These are phyloP conservation scores for Talaromyces wortmannii DNA, from an alignment of 495 filamentous ascomycete species.

Conservation along the genomic window DNA sequence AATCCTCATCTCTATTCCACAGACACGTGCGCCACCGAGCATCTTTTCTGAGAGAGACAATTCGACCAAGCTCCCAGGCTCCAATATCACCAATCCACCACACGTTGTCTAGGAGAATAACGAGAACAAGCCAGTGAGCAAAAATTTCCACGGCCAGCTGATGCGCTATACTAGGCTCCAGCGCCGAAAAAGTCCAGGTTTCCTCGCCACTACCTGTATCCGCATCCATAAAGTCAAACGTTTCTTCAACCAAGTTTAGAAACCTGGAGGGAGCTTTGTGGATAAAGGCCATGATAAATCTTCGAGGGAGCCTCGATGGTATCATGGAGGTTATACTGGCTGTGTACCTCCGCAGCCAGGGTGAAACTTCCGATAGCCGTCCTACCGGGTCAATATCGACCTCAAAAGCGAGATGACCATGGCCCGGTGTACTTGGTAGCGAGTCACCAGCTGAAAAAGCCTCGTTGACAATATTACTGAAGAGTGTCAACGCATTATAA, in stretches of 20 bases:
- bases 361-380: constrained; percentile 10
- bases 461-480: not conserved
- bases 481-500: not conserved
- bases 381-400: not conserved
- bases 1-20: constrained; percentile 10
- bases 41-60: constrained; percentile 15
- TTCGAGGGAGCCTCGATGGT: constrained; percentile 15
- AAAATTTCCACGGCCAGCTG: constrained; percentile 36
- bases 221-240: constrained; percentile 7
- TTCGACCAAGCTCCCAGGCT: constrained; percentile 19
- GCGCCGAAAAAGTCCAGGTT: not conserved
- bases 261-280: constrained; percentile 17
- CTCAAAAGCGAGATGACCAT: not conserved
- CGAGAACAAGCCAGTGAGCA: constrained; percentile 35
- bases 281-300: constrained; percentile 23
- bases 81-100: constrained; percentile 37
- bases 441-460: not conserved
- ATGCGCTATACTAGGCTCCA: constrained; percentile 13
- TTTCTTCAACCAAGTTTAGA: constrained; percentile 14
- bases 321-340: constrained; percentile 22
- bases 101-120: constrained; percentile 33
- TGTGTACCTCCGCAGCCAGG: constrained; percentile 20
- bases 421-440: not conserved
- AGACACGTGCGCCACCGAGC: not conserved
- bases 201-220: not conserved